Base-by-base conservation (phyloP, 306 rosid genomes). In the Dryas octopetala region DNA sequence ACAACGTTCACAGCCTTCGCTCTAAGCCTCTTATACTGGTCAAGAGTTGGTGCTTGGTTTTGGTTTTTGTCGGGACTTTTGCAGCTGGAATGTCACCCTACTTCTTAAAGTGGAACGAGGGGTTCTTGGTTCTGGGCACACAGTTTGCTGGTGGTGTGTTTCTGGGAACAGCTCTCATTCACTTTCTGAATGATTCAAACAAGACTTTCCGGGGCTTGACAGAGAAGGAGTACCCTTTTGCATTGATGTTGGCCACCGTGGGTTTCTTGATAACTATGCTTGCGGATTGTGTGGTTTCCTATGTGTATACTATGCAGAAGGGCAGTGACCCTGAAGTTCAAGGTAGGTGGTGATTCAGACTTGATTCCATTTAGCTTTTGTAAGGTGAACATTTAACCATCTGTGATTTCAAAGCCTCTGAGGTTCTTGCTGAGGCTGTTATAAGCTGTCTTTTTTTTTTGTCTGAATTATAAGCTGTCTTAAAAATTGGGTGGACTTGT, bases 131-230 rank as follows among this genome's bases (percentile, higher is more conserved):
- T 23, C 57, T 90, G 44, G 96, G 98, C 51, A 92, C 96, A 3
- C 98, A 88, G 74, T 90, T 92, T 38, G 90, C 96, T 1, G 97
- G 92, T 0, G 92, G 92, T 0, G 96, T 90, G 71, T 92, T 90
- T 72, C 17, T 92, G 65, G 96, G 92, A 3, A 92, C 98, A 13
- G 90, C 96, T 3, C 78, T 92, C 85, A 92, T 92, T 88, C 96
- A 92, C 80, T 90, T 92, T 77, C 85, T 88, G 6, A 84, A 87
- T 7, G 98, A 92, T 50, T 91, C 96, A 2, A 85, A 87, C 9
- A 81, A 77, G 80, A 86, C 83, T 41, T 93, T 93, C 60, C 73
- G 6, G 74, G 88, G 81, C 47, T 83, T 93, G 88, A 92, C 92
- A 0, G 0, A 58, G 1, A 81, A 75, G 48, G 70, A 82, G 47